A percentile compares a stretch with the other conserved stretches of the same genome.
Conservation (phyloP, 148 eudicot species). For the Chenopodium berlandieri region DNA sequence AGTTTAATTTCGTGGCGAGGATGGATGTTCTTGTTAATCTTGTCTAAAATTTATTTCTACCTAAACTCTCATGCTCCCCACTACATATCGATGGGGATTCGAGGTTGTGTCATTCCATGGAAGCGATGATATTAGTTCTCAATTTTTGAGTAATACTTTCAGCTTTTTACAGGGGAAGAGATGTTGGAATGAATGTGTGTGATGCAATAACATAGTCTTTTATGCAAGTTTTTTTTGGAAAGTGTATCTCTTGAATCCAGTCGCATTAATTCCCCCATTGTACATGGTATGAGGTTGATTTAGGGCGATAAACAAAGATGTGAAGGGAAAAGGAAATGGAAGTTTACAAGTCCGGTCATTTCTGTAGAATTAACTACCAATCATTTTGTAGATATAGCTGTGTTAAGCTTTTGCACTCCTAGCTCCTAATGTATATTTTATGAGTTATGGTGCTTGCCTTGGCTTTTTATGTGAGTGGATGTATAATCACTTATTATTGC, state of each 20-base stretch:
- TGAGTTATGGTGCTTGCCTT: not conserved
- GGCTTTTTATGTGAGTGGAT: not conserved
- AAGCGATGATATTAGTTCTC: not conserved
- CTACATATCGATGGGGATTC: not conserved
- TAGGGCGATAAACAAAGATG: no score
- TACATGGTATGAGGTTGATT: no score
- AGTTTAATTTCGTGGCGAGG: not conserved
- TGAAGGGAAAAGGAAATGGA: not conserved
- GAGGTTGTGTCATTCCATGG: not conserved
- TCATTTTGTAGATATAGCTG: not conserved
- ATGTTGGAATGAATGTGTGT: not conserved
- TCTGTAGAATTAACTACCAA: not conserved
- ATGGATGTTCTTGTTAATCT: not conserved
- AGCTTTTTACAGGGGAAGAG: not conserved
- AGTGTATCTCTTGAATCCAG: no score
- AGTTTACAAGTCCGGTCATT: no score
- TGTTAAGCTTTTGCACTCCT: not conserved
- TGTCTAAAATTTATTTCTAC: not conserved
- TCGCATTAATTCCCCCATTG: no score
- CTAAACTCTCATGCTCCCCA: not conserved
- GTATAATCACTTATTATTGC: not conserved
- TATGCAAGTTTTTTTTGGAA: no score
- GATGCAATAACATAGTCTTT: not conserved
- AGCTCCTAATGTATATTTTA: not conserved
- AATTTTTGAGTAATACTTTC: not conserved